phyloP scores from a whole-genome alignment of 108 stramenopile species.

The Nitzschia sp. region DNA sequence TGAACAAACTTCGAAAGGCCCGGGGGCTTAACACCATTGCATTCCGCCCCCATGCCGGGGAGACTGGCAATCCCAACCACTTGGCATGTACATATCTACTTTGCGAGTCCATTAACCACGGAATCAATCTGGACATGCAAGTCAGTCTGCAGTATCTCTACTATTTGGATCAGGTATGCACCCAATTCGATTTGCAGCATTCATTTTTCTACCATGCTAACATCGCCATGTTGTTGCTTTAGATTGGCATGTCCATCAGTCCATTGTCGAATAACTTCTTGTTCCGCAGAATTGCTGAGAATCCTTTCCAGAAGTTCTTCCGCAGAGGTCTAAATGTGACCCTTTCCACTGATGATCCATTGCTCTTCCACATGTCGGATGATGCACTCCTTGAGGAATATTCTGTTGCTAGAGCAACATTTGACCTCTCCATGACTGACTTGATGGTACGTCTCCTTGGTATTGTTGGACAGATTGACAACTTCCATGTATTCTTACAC shows the following conservation, averaged over 20 bases:
- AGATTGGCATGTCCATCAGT: conserved; percentile 84
- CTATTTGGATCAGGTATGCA: conserved; percentile 88
- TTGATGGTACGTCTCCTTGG: conserved; percentile 48
- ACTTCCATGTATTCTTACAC: not conserved
- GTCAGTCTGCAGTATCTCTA: conserved; percentile 96
- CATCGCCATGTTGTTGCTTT: not conserved
- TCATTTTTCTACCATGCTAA: not conserved
- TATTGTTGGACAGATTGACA: not conserved
- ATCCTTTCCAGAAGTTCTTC: conserved; percentile 89
- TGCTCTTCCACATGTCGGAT: conserved; percentile 97
- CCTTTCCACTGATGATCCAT: conserved; percentile 97
- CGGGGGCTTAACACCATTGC: conserved; percentile 88
- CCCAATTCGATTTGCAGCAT: not conserved
- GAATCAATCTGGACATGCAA: conserved; percentile 93
- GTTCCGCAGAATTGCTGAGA: conserved; percentile 91
- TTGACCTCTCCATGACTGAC: conserved; percentile 96
- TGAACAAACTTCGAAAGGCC: conserved; percentile 84
- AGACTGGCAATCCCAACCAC: conserved; percentile 97
- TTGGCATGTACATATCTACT: conserved; percentile 94
- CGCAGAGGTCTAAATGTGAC: conserved; percentile 93
- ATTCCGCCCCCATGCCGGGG: conserved; percentile 95
- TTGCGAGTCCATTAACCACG: conserved; percentile 96
- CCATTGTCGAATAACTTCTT: conserved; percentile 98
- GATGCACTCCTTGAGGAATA: conserved; percentile 98
- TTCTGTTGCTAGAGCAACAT: conserved; percentile 93